Percentiles rank a stretch among this genome's conserved stretches.
phyloP scores from a whole-genome alignment of 1,284 basidiomycete species.

The Pseudozyma hubeiensis region DNA sequence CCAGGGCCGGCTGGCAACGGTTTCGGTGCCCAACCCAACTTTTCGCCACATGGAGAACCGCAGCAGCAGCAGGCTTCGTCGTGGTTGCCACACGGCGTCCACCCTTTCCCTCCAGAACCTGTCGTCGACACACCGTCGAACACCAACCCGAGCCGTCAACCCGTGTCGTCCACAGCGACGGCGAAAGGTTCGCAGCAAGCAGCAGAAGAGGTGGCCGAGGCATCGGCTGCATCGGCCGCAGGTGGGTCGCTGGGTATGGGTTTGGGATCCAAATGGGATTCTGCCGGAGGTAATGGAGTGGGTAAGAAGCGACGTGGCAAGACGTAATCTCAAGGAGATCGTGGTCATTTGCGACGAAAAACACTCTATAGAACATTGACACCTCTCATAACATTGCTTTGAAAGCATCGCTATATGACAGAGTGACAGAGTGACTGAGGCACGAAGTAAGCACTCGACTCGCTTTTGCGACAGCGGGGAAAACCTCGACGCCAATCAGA shows the following conservation, averaged over 20 bases:
- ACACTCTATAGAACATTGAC: neutral
- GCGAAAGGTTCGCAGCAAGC: neutral
- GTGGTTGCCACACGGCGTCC: neutral
- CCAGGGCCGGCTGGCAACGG: no score
- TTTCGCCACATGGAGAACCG: neutral
- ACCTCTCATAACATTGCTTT: neutral
- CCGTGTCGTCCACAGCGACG: no score
- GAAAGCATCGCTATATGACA: no score
- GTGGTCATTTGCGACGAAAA: no score
- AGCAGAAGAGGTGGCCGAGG: neutral
- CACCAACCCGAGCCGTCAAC: no score
- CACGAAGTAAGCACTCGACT: no score
- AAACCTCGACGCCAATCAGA: no score
- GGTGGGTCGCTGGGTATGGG: slow-evolving; percentile 12
- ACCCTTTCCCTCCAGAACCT: neutral
- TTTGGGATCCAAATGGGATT: slow-evolving; percentile 29
- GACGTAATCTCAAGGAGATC: neutral
- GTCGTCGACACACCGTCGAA: no score
- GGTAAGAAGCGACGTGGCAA: neutral
- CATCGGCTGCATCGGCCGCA: neutral
- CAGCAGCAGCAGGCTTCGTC: neutral
- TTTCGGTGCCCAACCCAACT: neutral
- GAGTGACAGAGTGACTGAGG: no score
- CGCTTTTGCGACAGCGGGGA: no score
- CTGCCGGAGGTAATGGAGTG: neutral